Conservation (phyloP, 164 flowering plant species). For the Houttuynia cordata region DNA sequence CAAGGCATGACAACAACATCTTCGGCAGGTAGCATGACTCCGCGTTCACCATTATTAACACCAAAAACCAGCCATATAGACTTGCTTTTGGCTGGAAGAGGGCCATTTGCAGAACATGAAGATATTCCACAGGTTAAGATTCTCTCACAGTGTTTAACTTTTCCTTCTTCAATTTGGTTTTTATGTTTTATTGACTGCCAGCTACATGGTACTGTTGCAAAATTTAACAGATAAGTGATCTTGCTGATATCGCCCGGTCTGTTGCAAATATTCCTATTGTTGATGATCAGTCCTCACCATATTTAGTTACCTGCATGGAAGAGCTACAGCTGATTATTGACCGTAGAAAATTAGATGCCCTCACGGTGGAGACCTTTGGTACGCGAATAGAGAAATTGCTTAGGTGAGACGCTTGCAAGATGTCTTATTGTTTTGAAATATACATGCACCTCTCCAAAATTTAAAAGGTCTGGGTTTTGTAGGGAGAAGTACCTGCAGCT, state of each 20-base stretch:
- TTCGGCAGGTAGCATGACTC: slow-evolving; percentile 98
- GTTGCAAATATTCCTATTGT: slow-evolving; percentile 61
- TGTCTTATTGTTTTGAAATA: background rate
- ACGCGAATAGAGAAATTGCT: slow-evolving; percentile 90
- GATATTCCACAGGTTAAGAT: slow-evolving; percentile 76
- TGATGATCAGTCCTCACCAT: slow-evolving; percentile 56
- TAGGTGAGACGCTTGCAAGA: slow-evolving; percentile 30
- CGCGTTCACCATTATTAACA: slow-evolving; percentile 85
- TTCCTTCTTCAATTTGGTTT: background rate
- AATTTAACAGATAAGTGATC: slow-evolving; percentile 78
- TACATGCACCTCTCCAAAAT: background rate
- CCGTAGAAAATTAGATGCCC: slow-evolving; percentile 75
- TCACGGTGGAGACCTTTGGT: slow-evolving; percentile 95
- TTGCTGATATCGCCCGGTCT: slow-evolving; percentile 93
- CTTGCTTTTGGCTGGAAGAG: slow-evolving; percentile 70
- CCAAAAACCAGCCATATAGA: slow-evolving; percentile 83
- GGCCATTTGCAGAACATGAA: slow-evolving; percentile 70
- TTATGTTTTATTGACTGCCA: background rate
- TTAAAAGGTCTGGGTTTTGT: slow-evolving; percentile 7
- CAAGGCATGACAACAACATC: slow-evolving; percentile 98
- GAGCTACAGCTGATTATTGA: slow-evolving; percentile 64
- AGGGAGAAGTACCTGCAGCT: slow-evolving; percentile 97
- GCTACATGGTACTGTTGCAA: background rate
- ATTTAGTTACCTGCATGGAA: slow-evolving; percentile 73
- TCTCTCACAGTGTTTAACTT: background rate